Evolutionary conservation across 164 flowering plant species (phyloP), one percentile per base, ranked within the genome.

Genomic region (Vitis rotundifolia): DNA sequence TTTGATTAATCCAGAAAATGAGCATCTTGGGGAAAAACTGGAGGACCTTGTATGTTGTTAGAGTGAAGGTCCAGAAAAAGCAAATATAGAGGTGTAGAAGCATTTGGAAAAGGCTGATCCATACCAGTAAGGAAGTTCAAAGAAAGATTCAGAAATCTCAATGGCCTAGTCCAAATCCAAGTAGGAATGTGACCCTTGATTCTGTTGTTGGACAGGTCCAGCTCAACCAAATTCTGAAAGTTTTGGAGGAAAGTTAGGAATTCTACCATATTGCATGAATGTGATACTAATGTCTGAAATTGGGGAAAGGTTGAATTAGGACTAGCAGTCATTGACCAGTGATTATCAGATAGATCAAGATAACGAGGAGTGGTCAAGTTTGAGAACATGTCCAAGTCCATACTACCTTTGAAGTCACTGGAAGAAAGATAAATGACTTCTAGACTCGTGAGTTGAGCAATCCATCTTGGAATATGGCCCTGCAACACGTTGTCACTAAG

Each of bases 171-270:
- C 5, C 61, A 13, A 55, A 5, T 15, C 12, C 69, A 60, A 67
- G 5, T 47, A 57, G 18, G 64, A 18, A 52, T 64, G 11, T 16
- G 52, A 9, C 54, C 72, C 50, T 15, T 11, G n/a, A 65, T 57
- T 3, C 61, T 26, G 51, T 70, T 70, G 44, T 15, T 47, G 8
- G 61, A 73, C 13, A 76, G 73, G 31, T 68, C 71, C 5, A 68
- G 8, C 1, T 6, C 15, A 1, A 1, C 8, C 56, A 64, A 58
- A 5, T 37, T 31, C 1, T n/a, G 26, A 29, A 12, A 37, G 37
- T 6, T 31, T 19, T 7, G 3, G 5, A 71, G 10, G 62, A 67
- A 67, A 22, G 11, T 29, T 44, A 71, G 71, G 22, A 73, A 22
- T 7, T 67, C 15, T 26, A 13, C 61, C 7, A 67, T 1, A 19